Base-by-base conservation (phyloP, 2,329 filamentous ascomycete genomes). In the Colletotrichum sansevieriae region DNA sequence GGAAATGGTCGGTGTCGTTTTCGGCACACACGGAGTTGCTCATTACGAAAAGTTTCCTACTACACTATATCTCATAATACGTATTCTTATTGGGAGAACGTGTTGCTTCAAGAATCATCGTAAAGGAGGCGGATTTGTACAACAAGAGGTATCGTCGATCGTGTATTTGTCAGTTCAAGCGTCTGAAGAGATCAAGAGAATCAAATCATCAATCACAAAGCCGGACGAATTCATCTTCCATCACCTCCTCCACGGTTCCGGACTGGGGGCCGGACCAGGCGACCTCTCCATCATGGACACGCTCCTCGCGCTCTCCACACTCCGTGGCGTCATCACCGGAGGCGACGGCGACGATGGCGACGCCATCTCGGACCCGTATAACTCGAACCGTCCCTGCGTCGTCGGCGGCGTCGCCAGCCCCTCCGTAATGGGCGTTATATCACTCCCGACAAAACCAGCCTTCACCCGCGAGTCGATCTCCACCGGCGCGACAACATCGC, bases 401-500 rank as follows among this genome's bases (percentile, higher is more conserved):
- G 72, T 76, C 35, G 79, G 75, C 12, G 52, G 71, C 49, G 49
- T 18, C 10, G 25, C 29, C 29, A 33, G 75, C 18, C 78, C 77
- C 7, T 77, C 70, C 25, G 76, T 73, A 5, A 71, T 76, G 29
- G 79, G 75, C 12, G 52, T 71, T 29, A 57, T 41, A 11, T 58
- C n/a, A 22, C 57, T 56, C 20, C 18, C 39, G 37, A n/a, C 56
- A 33, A 51, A 56, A 1, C 46, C 47, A 8, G 37, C 33, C 35
- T 52, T 41, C 22, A 58, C 63, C 55, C 57, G 71, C 52, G 83
- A 82, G 68, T 83, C 85, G 12, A 90, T 85, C 78, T 90, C 87
- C 3, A 89, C 85, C 4, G 87, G 82, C 20, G 78, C 79, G 0
- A 80, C 76, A 46, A 87, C 86, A 72, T 88, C 85, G 10, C 78